Percentiles rank a stretch among this genome's conserved stretches.
Conservation (phyloP, 2,329 filamentous ascomycete species). For the Aspergillus sp. region DNA sequence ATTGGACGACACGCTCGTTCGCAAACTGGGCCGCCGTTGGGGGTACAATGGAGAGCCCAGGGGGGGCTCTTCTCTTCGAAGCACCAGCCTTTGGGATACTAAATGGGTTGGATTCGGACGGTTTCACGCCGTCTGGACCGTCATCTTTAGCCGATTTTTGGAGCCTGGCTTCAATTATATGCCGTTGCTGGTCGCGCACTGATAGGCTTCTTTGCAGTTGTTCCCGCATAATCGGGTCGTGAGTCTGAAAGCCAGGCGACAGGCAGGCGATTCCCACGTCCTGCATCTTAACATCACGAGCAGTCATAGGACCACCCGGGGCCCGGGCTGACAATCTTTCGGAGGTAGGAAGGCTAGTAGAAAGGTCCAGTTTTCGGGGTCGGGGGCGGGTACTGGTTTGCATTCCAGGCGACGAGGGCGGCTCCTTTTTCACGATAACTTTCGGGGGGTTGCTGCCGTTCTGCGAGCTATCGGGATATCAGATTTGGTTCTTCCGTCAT, state of each 20-base stretch:
- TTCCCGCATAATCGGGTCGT: slow-evolving; percentile 95
- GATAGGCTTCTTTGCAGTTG: slow-evolving; percentile 92
- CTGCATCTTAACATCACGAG: slow-evolving; percentile 79
- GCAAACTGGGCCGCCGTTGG: slow-evolving; percentile 90
- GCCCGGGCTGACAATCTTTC: slow-evolving; percentile 63
- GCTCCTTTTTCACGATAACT: slow-evolving; percentile 96
- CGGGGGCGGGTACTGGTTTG: slow-evolving; percentile 57
- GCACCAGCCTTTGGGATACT: slow-evolving; percentile 41
- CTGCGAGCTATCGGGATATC: slow-evolving; percentile 24
- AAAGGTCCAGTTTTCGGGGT: slow-evolving; percentile 48
- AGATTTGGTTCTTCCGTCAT: slow-evolving; percentile 16
- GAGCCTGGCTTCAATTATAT: slow-evolving; percentile 87
- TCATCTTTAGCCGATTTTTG: slow-evolving; percentile 85
- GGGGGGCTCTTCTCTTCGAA: slow-evolving; percentile 63
- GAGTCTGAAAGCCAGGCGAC: slow-evolving; percentile 92
- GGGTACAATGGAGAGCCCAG: slow-evolving; percentile 90
- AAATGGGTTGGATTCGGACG: slow-evolving; percentile 47
- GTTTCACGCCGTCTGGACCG: slow-evolving; percentile 59
- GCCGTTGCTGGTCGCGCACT: slow-evolving; percentile 88
- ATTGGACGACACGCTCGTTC: slow-evolving; percentile 93
- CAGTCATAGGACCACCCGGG: slow-evolving; percentile 67
- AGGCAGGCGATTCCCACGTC: slow-evolving; percentile 92
- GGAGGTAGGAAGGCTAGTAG: slow-evolving; percentile 45
- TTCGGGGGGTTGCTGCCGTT: slow-evolving; percentile 62
- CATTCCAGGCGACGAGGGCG: slow-evolving; percentile 75